phyloP scores from a whole-genome alignment of 2,329 filamentous ascomycete genomes.

The Trichophyton verrucosum region DNA sequence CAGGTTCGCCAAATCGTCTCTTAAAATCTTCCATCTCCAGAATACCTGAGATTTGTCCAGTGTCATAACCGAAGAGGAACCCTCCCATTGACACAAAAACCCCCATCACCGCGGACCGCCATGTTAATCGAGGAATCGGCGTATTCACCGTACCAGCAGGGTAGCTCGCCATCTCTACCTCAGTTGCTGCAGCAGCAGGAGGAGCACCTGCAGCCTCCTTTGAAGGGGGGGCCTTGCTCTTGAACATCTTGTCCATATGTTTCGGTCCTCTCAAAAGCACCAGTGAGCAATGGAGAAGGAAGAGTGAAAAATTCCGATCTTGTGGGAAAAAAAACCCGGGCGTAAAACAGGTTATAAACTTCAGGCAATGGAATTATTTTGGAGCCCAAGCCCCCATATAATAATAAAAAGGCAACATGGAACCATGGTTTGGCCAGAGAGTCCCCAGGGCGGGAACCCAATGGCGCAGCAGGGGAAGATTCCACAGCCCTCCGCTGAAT shows the following conservation, averaged over 20 bases:
- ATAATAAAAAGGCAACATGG: neutral
- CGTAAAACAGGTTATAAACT: neutral
- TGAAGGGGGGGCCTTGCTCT: neutral
- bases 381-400: neutral
- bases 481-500: neutral
- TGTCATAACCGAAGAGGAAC: conserved; percentile 34
- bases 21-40: conserved; percentile 37
- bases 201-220: conserved; percentile 4
- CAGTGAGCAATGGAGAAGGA: neutral
- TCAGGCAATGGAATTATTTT: neutral
- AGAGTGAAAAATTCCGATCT: neutral
- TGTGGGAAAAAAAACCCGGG: neutral
- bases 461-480: neutral
- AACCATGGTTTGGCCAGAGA: neutral
- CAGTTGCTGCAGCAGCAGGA: too few species aligned
- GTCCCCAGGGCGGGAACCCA: neutral
- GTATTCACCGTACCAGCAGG: conserved; percentile 25
- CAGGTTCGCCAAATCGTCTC: conserved; percentile 28
- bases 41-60: conserved; percentile 36
- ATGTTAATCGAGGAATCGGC: conserved; percentile 33
- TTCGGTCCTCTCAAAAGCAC: too few species aligned
- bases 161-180: conserved; percentile 6
- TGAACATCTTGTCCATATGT: neutral
- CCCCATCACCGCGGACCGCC: conserved; percentile 33
- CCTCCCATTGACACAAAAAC: conserved; percentile 38